Evolutionary conservation across 2,329 filamentous ascomycete species (phyloP), one percentile per base, ranked within the genome.

Genomic region (Xylaria sp.): DNA sequence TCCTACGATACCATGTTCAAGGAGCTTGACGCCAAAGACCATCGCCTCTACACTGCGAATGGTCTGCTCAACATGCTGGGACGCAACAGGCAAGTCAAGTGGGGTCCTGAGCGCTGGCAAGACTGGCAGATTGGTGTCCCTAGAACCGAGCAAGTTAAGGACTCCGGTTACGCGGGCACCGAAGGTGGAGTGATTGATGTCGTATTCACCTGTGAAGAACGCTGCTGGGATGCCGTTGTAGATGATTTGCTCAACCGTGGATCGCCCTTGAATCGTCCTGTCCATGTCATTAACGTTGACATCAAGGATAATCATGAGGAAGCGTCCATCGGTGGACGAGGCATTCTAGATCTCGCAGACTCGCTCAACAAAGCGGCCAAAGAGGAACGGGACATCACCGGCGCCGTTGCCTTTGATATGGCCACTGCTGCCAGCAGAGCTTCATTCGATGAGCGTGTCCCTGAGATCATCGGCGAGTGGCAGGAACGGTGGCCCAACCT

Each of bases 231-330:
- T 75, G 92, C 94, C 3, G 94, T 99, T 39, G 83, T 99, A 9
- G 94, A 99, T 69, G 93, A 99, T 73, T 79, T 99, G 55, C 84
- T 96, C 63, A 90, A 86, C 68, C 85, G 95, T 63, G 94, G 93
- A 6, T 86, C 89, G 0, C 89, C 90, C 2, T 79, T 99, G 59
- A 99, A 99, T 74, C 81, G 91, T 1, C 92, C 94, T 0, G 94
- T 99, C 0, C 94, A 99, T 72, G 91, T 99, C 59, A 96, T 99
- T 79, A 99, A 99, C 69, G 89, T 99, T 57, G 94, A 99, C 73
- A 99, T 99, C 71, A 93, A 90, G 74, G 94, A 99, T 76, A 99
- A 97, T 71, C 94, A 97, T 71, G 93, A 99, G 73, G 94, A 99
- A 75, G 94, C 94, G 0, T 81, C 93, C 19, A 83, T 97, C 1